These are phyloP conservation scores for Cladobotryum mycophilum DNA, from an alignment of 2,329 filamentous ascomycete species.

Conservation along the genomic window DNA sequence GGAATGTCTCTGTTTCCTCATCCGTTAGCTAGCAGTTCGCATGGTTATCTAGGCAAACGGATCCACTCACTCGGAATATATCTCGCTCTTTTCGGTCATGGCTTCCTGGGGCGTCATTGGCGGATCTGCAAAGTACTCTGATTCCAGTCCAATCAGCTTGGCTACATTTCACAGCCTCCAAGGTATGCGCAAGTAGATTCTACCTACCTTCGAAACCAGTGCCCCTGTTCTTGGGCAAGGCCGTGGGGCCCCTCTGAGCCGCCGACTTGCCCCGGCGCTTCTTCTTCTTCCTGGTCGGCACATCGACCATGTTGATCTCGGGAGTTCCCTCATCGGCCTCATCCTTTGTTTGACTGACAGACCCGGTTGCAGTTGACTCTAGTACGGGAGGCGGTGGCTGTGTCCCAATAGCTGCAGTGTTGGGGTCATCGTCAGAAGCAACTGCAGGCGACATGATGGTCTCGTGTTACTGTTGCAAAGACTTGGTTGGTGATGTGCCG, in stretches of 20 bases:
- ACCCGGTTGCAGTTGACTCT: no score
- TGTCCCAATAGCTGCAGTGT: no score
- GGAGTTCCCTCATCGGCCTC: neutral
- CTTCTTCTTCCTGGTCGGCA: conserved; percentile 17
- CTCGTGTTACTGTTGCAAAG: no score
- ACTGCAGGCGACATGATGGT: no score
- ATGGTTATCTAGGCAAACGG: no score
- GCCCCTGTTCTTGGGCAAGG: conserved; percentile 37
- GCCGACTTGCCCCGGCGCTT: conserved; percentile 14
- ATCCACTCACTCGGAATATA: conserved; percentile 59
- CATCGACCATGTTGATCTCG: neutral
- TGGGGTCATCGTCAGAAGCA: no score
- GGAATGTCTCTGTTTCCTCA: conserved; percentile 35
- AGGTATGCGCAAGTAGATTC: neutral
- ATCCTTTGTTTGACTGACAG: neutral
- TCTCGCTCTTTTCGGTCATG: conserved; percentile 51
- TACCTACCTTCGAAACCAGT: conserved; percentile 67
- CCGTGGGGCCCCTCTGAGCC: conserved; percentile 31
- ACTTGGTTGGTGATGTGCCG: no score
- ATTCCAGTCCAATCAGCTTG: neutral
- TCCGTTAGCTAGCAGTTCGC: conserved; percentile 14
- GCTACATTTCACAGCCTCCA: neutral
- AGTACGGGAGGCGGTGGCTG: no score
- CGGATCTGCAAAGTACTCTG: conserved; percentile 71
- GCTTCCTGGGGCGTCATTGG: conserved; percentile 68